Percentiles rank a stretch among this genome's conserved stretches.
phyloP scores from a whole-genome alignment of 345 rosid species.

The Eutrema yunnanense region DNA sequence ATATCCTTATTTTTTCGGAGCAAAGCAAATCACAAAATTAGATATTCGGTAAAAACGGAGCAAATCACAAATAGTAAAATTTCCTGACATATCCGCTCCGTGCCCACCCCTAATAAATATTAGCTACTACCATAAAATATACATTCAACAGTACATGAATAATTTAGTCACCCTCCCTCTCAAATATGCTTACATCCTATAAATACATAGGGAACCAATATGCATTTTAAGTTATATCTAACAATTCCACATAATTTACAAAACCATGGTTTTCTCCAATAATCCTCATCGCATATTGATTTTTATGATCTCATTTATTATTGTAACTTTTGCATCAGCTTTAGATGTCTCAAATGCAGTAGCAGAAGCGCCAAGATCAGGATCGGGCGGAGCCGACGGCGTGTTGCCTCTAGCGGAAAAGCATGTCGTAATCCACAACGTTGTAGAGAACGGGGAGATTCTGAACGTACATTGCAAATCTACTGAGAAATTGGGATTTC shows the following conservation, averaged over 20 bases:
- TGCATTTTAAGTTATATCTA: background rate
- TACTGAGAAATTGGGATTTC: background rate
- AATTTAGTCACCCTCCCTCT: background rate
- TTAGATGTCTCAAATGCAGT: background rate
- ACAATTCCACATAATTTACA: background rate
- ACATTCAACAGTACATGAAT: background rate
- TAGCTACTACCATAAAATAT: too few species aligned
- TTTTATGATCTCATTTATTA: background rate
- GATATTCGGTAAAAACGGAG: too few species aligned
- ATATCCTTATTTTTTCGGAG: too few species aligned
- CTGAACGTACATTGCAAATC: conserved; percentile 9
- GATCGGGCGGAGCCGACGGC: background rate
- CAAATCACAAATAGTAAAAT: too few species aligned
- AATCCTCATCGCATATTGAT: background rate
- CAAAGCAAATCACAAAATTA: too few species aligned
- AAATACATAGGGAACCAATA: background rate
- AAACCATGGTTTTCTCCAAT: background rate
- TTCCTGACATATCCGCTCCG: too few species aligned
- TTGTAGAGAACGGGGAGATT: background rate
- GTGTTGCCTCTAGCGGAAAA: background rate
- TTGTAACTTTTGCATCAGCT: background rate
- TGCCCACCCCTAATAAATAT: too few species aligned
- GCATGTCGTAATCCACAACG: background rate
- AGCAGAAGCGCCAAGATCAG: background rate
- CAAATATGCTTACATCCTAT: background rate